These are phyloP conservation scores for Pseudogymnoascus destructans DNA, from an alignment of 2,329 filamentous ascomycete species.

Conservation along the genomic window DNA sequence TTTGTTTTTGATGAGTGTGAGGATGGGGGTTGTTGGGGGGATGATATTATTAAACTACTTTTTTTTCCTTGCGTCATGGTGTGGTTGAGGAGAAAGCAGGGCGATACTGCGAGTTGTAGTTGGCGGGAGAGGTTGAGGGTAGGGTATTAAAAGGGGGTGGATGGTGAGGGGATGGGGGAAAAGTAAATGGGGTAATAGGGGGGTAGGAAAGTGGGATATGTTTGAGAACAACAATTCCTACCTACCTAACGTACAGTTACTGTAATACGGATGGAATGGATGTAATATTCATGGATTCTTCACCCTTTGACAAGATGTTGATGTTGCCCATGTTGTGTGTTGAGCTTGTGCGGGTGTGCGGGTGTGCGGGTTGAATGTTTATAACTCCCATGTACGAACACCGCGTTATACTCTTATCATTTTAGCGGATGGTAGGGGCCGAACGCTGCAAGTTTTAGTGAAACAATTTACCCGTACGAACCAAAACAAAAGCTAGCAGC, in stretches of 20 bases:
- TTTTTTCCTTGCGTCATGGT: background rate
- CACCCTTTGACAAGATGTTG: too few relatives aligned
- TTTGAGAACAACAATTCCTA: background rate
- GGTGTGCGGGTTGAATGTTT: too few relatives aligned
- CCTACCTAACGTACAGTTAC: background rate
- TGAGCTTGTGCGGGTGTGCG: too few relatives aligned
- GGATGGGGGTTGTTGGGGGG: background rate
- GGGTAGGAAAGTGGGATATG: background rate
- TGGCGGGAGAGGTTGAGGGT: background rate
- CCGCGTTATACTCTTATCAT: background rate
- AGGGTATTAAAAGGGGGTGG: background rate
- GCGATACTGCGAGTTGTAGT: background rate
- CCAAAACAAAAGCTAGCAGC: background rate
- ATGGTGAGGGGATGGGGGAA: background rate
- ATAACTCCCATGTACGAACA: too few relatives aligned
- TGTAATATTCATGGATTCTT: background rate
- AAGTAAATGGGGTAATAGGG: background rate
- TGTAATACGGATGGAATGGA: background rate
- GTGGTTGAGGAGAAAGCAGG: background rate
- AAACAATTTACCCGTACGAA: background rate
- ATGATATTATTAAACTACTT: slow-evolving; percentile 2
- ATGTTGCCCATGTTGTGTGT: background rate
- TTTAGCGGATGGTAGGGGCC: background rate
- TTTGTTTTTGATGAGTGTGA: background rate
- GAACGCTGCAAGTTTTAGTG: background rate